Base-by-base conservation (phyloP, 768 basidiomycete species). In the Tylopilus plumbeoviolaceoides region DNA sequence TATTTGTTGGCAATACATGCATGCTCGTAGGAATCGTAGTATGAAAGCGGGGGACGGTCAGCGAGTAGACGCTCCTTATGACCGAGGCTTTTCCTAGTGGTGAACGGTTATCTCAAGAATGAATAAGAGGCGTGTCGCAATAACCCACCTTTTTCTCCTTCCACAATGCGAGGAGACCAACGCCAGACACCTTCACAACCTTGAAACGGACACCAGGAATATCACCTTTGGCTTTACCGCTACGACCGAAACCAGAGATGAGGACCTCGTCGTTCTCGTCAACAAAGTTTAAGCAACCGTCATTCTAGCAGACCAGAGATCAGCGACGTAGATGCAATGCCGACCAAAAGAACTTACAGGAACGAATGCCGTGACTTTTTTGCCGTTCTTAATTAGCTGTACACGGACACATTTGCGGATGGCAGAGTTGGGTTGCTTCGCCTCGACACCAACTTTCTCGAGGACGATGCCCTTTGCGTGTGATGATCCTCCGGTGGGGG, bases 341-440 rank as follows among this genome's bases (percentile, higher is more conserved):
- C 2, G 6, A 25, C 38, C 42, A 31, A 31, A 36, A 45, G 15
- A 41, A 83, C 91, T 62, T 65, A 91, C 91, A 57, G 95, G 95
- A 38, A 98, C 97, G 87, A 99, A 99, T 68, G 97, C 97, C 59
- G 95, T 98, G 71, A 99, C 95, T 74, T 98, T 98, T 88, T 99
- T 99, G 62, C 97, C 97, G 79, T 99, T 99, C 84, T 99, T 99
- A 75, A 99, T 98, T 63, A 99, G 82, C 69, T 99, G 97, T 58
- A 99, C 97, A 78, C 97, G 93, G 63, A 99, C 97, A 80, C 97
- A 99, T 75, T 99, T 99, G 75, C 97, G 94, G 75, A 99, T 98
- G 72, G 97, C 97, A 71, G 97, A 99, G 84, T 99, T 99, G 77
- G 97, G 97, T 75, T 99, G 97, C 78, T 99, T 99, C 71, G 97